Evolutionary conservation across 345 rosid species (phyloP), one percentile per base, ranked within the genome.

Genomic region (Aurinia saxatilis): DNA sequence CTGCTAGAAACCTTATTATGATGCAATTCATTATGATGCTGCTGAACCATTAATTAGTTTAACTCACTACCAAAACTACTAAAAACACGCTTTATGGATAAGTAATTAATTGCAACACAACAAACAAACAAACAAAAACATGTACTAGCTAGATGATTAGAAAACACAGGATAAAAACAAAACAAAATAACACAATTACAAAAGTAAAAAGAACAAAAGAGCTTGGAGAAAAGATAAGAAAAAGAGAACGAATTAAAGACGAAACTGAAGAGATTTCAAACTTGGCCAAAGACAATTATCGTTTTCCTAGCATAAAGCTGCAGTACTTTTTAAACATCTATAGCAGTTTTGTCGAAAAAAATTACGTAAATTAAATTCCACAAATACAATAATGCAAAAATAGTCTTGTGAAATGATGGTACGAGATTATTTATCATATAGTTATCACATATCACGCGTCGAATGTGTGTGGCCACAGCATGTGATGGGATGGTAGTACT

Each of bases 341-440:
- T 40, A 16, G 53, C 47, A 50, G 27, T 66, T 68, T 58, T 60
- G 51, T 31, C 47, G 25, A 21, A 21, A 27, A 10, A 0, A 13
- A 37, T 42, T 40, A 59, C 52, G 53, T 68, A 23, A 59, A 41
- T 41, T 6, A 41, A 30, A 12, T 51, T 41, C 23, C 6, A 42
- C 25, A n/a, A n/a, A n/a, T n/a, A n/a, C n/a, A 11, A 7, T 19
- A 21, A 6, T 51, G 42, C 25, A 17, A 50, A 63, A 40, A 27
- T 50, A 49, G 57, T 67, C 36, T 41, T 30, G 6, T 51, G 48
- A 60, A 53, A 68, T 51, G 31, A 25, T 60, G 41, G 49, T 60
- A 68, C 61, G 17, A n/a, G n/a, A 42, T 50, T 60, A 44, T 68
- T 13, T 69, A 61, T 61, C 62, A 69, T 53, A 52, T 60, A 45